Base-by-base conservation (phyloP, 768 basidiomycete genomes). In the Rossbeevera mucosa region DNA sequence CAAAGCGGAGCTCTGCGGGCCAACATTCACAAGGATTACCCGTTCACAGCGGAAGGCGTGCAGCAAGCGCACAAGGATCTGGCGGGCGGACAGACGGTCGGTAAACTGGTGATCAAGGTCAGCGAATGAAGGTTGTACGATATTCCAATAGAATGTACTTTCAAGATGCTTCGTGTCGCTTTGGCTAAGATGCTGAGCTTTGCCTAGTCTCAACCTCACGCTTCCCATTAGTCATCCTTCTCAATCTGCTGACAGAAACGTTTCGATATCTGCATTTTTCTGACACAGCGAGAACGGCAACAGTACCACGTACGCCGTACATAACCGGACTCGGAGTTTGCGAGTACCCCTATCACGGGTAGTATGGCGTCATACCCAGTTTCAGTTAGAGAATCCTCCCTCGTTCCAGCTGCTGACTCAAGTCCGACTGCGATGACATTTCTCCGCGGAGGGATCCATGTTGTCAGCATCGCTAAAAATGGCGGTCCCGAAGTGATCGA, bases 61-160 rank as follows among this genome's bases (percentile, higher is more conserved):
- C 76, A 73, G 60, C 76, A 85, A 54, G 84, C 92, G 0, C 94
- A 98, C 59, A 74, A 60, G 12, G 94, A 95, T 64, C 74, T 97
- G 54, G 79, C 79, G 0, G 74, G 80, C 8, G 85, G 95, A 44
- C 84, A 82, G 67, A 91, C 92, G 12, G 78, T 77, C 2, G 95
- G 95, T 4, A 99, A 98, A 68, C 68, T 99, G 61, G 58, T 98
- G 48, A 74, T 97, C 59, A 90, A 88, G 66, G 77, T 92, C 11
- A 2, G 18, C 36, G 36, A 38, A 18, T 38, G 18, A 18, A 38
- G 2, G 18, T 11, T 38, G 18, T 38, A 38, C 18, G 2, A 38
- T 38, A 38, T 12, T 36, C 36, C 36, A 16, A 38, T 38, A 38
- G 9, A 38, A 38, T 38, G 36, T 38, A 38, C 36, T 38, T 38